A percentile compares a stretch with the other conserved stretches of the same genome.
Evolutionary conservation across 495 filamentous ascomycete genomes (phyloP).

Genomic region (Lophiotrema nucula): DNA sequence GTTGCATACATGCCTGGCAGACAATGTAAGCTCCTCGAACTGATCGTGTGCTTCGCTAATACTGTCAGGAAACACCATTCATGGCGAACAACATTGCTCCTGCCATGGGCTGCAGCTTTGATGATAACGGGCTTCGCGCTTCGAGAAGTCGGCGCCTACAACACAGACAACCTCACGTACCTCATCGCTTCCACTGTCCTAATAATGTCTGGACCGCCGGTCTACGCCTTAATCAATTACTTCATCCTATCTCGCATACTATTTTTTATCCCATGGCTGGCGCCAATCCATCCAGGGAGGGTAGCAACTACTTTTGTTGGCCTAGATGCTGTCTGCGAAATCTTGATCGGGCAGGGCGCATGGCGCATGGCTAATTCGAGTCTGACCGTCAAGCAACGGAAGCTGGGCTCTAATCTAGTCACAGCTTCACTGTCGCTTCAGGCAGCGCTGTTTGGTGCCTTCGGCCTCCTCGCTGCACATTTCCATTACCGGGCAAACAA

Average conservation of each 20-base stretch:
- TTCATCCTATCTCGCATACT: slow-evolving; percentile 72
- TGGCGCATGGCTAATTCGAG: slow-evolving; percentile 53
- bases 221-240: slow-evolving; percentile 75
- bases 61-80: slow-evolving; percentile 35
- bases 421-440: slow-evolving; percentile 69
- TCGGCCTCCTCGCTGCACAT: slow-evolving; percentile 54
- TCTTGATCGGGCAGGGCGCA: slow-evolving; percentile 68
- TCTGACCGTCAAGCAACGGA: slow-evolving; percentile 46
- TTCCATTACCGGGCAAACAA: slow-evolving; percentile 62
- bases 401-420: slow-evolving; percentile 58
- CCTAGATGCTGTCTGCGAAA: slow-evolving; percentile 62
- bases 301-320: slow-evolving; percentile 73
- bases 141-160: slow-evolving; percentile 31
- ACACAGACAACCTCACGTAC: slow-evolving; percentile 26
- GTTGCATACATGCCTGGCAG: slow-evolving; percentile 59
- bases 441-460: slow-evolving; percentile 59
- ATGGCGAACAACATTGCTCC: slow-evolving; percentile 34
- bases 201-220: slow-evolving; percentile 48
- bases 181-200: slow-evolving; percentile 34
- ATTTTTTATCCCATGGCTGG: slow-evolving; percentile 75
- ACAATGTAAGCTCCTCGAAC: slow-evolving; percentile 62
- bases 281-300: slow-evolving; percentile 74
- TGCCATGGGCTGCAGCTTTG: slow-evolving; percentile 35
- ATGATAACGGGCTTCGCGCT: slow-evolving; percentile 33
- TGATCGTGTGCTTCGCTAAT: no score